Conservation (phyloP, 129 eudicot species). For the Pseudognaphalium luteoalbum region DNA sequence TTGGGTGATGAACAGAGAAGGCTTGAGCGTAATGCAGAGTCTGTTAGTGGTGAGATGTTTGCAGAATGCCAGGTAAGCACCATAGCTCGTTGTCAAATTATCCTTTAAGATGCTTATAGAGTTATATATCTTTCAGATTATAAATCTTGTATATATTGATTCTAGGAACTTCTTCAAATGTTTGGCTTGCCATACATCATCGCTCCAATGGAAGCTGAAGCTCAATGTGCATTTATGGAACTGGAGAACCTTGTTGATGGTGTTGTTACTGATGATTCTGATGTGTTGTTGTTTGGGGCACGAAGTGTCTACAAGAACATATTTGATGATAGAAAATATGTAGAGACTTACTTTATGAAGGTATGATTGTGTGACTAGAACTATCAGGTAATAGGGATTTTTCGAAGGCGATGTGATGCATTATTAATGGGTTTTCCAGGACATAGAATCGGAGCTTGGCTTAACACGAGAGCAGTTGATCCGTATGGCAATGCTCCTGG, state of each 20-base stretch:
- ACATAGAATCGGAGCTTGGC: conserved; percentile 91
- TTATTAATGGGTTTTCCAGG: conserved; percentile 42
- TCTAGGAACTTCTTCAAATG: conserved; percentile 94
- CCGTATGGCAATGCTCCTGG: conserved; percentile 90
- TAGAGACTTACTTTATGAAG: conserved; percentile 91
- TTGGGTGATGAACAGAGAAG: conserved; percentile 80
- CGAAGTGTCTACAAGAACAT: conserved; percentile 88
- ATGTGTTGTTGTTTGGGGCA: conserved; percentile 91
- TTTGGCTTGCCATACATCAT: conserved; percentile 97
- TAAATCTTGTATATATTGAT: conserved; percentile 20
- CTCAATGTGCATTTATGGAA: conserved; percentile 99
- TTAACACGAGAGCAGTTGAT: conserved; percentile 76
- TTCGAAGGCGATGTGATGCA: conserved; percentile 6
- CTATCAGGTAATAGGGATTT: background rate
- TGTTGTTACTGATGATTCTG: conserved; percentile 97
- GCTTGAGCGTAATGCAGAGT: conserved; percentile 88
- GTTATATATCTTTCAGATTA: conserved; percentile 5
- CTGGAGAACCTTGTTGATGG: conserved; percentile 90
- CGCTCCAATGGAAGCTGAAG: conserved; percentile 99
- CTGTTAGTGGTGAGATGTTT: conserved; percentile 93
- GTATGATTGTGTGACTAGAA: conserved; percentile 31
- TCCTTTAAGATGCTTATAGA: background rate
- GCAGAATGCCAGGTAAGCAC: conserved; percentile 78
- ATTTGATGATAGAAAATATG: conserved; percentile 97
- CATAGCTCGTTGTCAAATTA: background rate